Base-by-base conservation (phyloP, 192 early-diverging fungal genomes). In the Chytriomyces sp. region DNA sequence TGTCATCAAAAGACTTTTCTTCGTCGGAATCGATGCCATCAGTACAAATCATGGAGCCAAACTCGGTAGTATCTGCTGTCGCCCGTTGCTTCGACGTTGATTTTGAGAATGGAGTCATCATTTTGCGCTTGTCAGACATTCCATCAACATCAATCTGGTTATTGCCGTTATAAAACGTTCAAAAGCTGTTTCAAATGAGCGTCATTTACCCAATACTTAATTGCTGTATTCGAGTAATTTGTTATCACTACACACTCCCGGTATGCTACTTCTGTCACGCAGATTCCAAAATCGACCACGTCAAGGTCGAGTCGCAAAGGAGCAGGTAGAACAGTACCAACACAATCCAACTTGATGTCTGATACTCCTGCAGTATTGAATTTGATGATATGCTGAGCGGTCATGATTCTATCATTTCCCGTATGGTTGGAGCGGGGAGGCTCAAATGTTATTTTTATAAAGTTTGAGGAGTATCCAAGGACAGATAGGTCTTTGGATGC, bases 1-100 rank as follows among this genome's bases (percentile, higher is more conserved):
- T 22, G 44, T 14, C 14, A 49, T n/a, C 14, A 49, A 49, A 49
- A n/a, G 44, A 49, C 22, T 3, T 49, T n/a, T 49, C 44, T 49
- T 49, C 44, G 52, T 67, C 66, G 8, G 74, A 75, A 62, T 75
- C 66, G 34, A 75, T 49, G 19, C 74, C 74, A 39, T 75, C 74
- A 3, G 74, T 68, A 36, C 64, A 66, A 19, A 69, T 69, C 30
- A 52, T 40, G 10, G 74, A 75, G 31, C 65, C 74, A 34, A 60
- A 68, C 10, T 64, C 58, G 2, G n/a, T 39, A 30, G 17, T 59
- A 10, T 70, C 68, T 14, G 33, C n/a, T 37, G 25, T 34, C 5
- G 56, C 28, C 3, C 34, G 25, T 28, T 49, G 68, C 22, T n/a
- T 39, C 38, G 17, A 7, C 31, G 60, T 17, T 14, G 17, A 14